phyloP scores from a whole-genome alignment of 306 rosid species.

The Cyamopsis tetragonoloba region DNA sequence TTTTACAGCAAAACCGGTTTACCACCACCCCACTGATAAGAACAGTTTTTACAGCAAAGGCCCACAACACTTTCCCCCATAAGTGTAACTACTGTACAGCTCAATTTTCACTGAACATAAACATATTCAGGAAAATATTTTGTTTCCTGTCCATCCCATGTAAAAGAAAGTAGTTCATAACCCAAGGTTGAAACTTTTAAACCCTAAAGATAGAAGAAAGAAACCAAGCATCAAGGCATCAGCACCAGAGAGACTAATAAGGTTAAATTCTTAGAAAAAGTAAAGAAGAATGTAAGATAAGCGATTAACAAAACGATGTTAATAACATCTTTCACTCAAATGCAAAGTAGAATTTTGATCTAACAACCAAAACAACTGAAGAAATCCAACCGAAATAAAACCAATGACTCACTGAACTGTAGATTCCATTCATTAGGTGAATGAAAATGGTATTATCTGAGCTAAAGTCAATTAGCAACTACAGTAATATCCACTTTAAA shows the following conservation, averaged over 20 bases:
- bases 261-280: conserved; percentile 1
- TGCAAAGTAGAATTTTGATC: neutral
- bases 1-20: conserved; percentile 46
- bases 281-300: neutral
- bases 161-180: conserved; percentile 26
- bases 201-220: neutral
- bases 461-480: conserved; percentile 5
- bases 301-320: neutral
- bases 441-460: neutral
- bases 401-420: conserved; percentile 19
- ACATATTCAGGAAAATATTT: conserved; percentile 6
- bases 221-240: neutral
- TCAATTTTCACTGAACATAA: conserved; percentile 24
- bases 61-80: conserved; percentile 41
- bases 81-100: conserved; percentile 16
- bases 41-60: conserved; percentile 53
- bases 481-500: conserved; percentile 8
- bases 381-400: conserved; percentile 25
- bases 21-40: conserved; percentile 38
- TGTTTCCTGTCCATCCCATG: neutral
- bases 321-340: neutral
- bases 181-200: neutral
- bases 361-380: conserved; percentile 7
- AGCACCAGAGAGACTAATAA: neutral
- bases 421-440: neutral